Conservation (phyloP, 1,139 yeast genomes). For the Yamadazyma pseudoaaseri region DNA sequence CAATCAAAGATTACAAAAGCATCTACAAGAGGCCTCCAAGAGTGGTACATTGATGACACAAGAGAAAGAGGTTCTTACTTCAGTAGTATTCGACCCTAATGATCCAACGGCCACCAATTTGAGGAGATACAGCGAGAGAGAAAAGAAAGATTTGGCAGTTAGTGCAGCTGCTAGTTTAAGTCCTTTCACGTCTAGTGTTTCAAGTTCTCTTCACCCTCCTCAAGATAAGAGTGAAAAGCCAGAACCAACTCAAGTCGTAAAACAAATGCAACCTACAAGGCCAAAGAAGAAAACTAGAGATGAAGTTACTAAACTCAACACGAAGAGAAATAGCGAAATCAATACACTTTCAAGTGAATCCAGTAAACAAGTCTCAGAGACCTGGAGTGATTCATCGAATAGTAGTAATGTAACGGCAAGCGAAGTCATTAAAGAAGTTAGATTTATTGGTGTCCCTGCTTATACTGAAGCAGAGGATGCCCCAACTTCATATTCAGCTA, state of each 20-base stretch:
- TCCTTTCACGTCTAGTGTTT: slow-evolving; percentile 1
- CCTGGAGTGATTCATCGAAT: slow-evolving; percentile 12
- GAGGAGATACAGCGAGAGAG: slow-evolving; percentile 15
- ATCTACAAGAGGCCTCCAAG: slow-evolving; percentile 39
- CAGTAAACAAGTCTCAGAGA: slow-evolving; percentile 8
- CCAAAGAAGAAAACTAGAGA: slow-evolving; percentile 24
- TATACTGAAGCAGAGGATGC: slow-evolving; percentile 57
- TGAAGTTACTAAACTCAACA: slow-evolving; percentile 33
- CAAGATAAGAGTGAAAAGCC: background rate
- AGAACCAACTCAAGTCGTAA: background rate
- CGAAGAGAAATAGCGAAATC: slow-evolving; percentile 29
- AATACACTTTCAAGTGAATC: slow-evolving; percentile 7
- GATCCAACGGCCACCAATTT: slow-evolving; percentile 28
- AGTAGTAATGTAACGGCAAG: background rate
- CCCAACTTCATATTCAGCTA: slow-evolving; percentile 47
- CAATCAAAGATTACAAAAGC: slow-evolving; percentile 41
- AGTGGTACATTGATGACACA: slow-evolving; percentile 41
- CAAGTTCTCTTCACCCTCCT: background rate
- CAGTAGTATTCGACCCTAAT: slow-evolving; percentile 44
- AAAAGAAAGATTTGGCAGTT: background rate
- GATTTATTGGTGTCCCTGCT: slow-evolving; percentile 53
- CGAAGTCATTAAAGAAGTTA: slow-evolving; percentile 36
- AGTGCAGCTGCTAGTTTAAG: background rate
- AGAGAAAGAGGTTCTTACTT: slow-evolving; percentile 33
- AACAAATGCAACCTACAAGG: background rate